phyloP scores from a whole-genome alignment of 192 early-diverging fungal genomes.

The Gryganskiella cystojenkinii region DNA sequence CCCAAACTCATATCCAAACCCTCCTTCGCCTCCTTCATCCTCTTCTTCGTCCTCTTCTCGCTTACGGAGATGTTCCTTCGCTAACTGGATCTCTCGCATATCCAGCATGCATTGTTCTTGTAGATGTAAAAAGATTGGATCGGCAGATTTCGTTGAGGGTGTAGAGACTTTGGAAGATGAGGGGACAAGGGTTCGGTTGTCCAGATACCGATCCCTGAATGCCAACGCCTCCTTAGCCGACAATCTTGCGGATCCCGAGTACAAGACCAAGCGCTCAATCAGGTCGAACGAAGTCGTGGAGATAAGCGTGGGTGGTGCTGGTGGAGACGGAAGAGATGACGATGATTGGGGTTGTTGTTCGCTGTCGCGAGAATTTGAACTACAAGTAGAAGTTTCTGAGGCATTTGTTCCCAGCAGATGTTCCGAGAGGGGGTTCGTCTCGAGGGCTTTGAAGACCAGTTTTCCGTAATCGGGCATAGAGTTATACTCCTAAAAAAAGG shows the following conservation, averaged over 20 bases:
- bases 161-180: neutral
- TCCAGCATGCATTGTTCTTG: constrained; percentile 18
- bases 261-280: constrained; percentile 30
- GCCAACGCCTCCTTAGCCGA: constrained; percentile 17
- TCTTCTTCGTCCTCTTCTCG: constrained; percentile 12
- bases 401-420: constrained; percentile 5
- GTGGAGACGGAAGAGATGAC: too few species aligned
- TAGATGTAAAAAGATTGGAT: neutral
- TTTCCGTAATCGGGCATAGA: constrained; percentile 49
- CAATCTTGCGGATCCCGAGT: constrained; percentile 20
- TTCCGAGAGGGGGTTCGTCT: constrained; percentile 12
- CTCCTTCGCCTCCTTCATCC: neutral
- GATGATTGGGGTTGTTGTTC: too few species aligned
- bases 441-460: constrained; percentile 26
- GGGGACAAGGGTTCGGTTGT: too few species aligned
- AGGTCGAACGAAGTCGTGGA: constrained; percentile 15
- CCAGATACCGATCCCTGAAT: constrained; percentile 16
- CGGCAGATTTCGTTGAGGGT: neutral
- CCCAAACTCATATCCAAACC: neutral
- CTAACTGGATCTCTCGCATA: neutral
- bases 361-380: neutral
- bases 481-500: constrained; percentile 20
- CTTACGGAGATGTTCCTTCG: constrained; percentile 1
- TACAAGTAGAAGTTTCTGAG: neutral
- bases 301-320: constrained; percentile 9